Percentiles rank a stretch among this genome's conserved stretches.
Conservation (phyloP, 2,329 filamentous ascomycete genomes). For the Kalmusia sp. region DNA sequence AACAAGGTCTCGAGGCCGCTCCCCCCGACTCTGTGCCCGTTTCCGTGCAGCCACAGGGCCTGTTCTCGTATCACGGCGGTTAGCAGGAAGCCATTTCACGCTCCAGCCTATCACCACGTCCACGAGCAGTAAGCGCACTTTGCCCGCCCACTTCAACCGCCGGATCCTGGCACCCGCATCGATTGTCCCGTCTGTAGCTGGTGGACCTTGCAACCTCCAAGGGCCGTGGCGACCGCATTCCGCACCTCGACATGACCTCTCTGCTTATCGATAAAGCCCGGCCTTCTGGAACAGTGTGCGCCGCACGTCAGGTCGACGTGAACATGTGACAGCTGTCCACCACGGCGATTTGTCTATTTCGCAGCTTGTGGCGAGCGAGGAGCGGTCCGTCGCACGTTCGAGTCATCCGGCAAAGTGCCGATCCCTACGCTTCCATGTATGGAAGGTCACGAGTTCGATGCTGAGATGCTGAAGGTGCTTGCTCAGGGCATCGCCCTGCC, state of each 20-base stretch:
- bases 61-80: constrained; percentile 33
- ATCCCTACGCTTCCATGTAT: constrained; percentile 29
- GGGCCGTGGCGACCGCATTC: not conserved
- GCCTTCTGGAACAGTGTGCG: not conserved
- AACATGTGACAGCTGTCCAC: constrained; percentile 36
- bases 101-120: constrained; percentile 35
- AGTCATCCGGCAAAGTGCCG: constrained; percentile 27
- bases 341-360: constrained; percentile 25
- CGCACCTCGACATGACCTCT: not conserved
- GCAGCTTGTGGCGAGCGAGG: constrained; percentile 30
- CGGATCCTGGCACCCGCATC: constrained; percentile 22
- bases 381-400: constrained; percentile 39
- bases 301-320: constrained; percentile 14
- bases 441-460: constrained; percentile 31
- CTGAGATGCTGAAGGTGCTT: no score
- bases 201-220: constrained; percentile 18
- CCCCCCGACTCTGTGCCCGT: constrained; percentile 23
- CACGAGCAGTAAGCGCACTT: constrained; percentile 19
- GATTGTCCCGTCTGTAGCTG: constrained; percentile 22
- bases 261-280: constrained; percentile 5
- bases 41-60: constrained; percentile 32
- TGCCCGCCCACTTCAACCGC: constrained; percentile 7
- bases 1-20: constrained; percentile 15
- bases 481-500: no score
- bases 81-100: constrained; percentile 17